Evolutionary conservation across 768 basidiomycete species (phyloP).

Genomic region (Tulasnella calospora): DNA sequence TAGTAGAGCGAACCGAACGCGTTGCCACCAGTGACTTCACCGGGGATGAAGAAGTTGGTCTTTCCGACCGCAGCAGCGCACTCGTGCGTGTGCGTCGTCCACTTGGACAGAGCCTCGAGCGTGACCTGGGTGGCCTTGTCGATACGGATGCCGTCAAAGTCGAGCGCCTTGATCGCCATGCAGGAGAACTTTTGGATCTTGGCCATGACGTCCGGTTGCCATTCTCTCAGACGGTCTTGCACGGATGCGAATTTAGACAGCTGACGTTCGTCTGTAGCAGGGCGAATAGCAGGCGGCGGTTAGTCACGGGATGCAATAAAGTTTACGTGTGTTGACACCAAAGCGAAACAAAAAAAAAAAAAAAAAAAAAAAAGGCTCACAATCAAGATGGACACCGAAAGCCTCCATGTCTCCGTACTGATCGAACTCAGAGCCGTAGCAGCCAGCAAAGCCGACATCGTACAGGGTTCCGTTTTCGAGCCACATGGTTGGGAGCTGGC

Average conservation of each 20-base stretch:
- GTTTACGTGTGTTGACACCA: no score
- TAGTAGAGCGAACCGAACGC: constrained; percentile 82
- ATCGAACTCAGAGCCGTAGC: constrained; percentile 80
- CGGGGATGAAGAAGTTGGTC: constrained; percentile 83
- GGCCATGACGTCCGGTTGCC: constrained; percentile 72
- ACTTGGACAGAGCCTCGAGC: constrained; percentile 68
- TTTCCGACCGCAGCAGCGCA: constrained; percentile 73
- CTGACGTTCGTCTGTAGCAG: constrained; percentile 67
- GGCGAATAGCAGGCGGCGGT: neutral
- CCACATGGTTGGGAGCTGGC: constrained; percentile 76
- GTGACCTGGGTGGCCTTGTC: constrained; percentile 93
- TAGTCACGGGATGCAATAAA: neutral
- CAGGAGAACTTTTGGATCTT: constrained; percentile 77
- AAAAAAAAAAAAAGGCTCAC: constrained; percentile 31
- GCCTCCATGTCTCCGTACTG: constrained; percentile 97
- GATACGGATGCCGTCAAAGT: constrained; percentile 91
- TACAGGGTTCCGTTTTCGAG: constrained; percentile 64
- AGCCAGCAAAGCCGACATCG: constrained; percentile 58
- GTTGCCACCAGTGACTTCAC: constrained; percentile 93
- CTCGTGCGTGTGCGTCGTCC: constrained; percentile 66
- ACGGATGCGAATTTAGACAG: constrained; percentile 93
- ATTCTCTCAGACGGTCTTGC: constrained; percentile 92
- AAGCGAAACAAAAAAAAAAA: neutral
- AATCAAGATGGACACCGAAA: constrained; percentile 92
- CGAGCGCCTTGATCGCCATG: constrained; percentile 80